Percentiles rank a stretch among this genome's conserved stretches.
These are phyloP conservation scores for Hypsizygus ulmarius DNA, from an alignment of 1,284 basidiomycete genomes.

Conservation along the genomic window DNA sequence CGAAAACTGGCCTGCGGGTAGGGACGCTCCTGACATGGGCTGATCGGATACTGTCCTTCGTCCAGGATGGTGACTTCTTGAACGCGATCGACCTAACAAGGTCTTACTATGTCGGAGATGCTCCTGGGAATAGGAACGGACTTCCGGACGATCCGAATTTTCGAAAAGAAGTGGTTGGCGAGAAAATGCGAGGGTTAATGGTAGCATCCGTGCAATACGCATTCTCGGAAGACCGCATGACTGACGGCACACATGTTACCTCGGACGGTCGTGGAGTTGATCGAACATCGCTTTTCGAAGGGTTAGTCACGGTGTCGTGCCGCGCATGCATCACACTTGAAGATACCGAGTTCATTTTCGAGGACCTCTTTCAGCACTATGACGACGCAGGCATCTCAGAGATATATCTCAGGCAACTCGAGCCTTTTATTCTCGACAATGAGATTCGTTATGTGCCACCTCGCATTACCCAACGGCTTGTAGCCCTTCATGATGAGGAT, in stretches of 20 bases:
- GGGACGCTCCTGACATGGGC: constrained; percentile 95
- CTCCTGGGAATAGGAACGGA: constrained; percentile 85
- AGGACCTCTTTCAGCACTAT: constrained; percentile 91
- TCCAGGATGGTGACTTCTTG: constrained; percentile 86
- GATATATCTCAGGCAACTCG: constrained; percentile 87
- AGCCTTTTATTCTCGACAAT: constrained; percentile 80
- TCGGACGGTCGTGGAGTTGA: constrained; percentile 89
- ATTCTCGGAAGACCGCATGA: constrained; percentile 94
- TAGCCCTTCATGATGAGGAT: constrained; percentile 76
- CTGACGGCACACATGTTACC: constrained; percentile 81
- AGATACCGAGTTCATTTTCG: constrained; percentile 86
- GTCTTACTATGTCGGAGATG: constrained; percentile 80
- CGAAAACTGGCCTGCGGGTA: constrained; percentile 68
- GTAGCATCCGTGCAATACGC: constrained; percentile 84
- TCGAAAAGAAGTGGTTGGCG: constrained; percentile 68
- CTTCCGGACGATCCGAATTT: constrained; percentile 68
- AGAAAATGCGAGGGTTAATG: constrained; percentile 83
- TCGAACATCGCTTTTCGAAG: constrained; percentile 87
- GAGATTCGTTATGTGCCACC: constrained; percentile 78
- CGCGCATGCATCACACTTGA: constrained; percentile 80
- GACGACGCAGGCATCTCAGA: constrained; percentile 80
- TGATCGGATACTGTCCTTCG: constrained; percentile 83
- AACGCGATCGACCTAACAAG: constrained; percentile 86
- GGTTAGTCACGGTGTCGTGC: constrained; percentile 79
- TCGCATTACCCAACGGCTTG: constrained; percentile 82